Percentiles rank a stretch among this genome's conserved stretches.
phyloP scores from a whole-genome alignment of 805 yeast genomes.

The Sporopachydermia lactativora region DNA sequence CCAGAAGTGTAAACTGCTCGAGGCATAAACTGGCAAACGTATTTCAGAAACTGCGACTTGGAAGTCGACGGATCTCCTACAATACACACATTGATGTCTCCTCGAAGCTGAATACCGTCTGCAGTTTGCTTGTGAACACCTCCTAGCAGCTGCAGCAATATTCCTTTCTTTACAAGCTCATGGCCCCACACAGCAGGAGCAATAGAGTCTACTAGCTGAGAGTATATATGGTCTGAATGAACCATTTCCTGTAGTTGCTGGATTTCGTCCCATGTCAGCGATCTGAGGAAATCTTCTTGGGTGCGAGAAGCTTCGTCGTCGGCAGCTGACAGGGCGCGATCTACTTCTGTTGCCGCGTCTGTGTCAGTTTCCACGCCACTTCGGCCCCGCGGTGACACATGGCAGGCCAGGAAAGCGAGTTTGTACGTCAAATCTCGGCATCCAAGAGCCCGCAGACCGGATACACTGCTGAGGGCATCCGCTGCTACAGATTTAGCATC shows the following conservation, averaged over 20 bases:
- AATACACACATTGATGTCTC: slow-evolving; percentile 90
- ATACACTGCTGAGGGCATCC: slow-evolving; percentile 69
- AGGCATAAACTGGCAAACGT: slow-evolving; percentile 83
- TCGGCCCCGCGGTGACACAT: slow-evolving; percentile 51
- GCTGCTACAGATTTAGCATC: slow-evolving; percentile 48
- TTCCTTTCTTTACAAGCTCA: slow-evolving; percentile 85
- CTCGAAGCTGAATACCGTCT: slow-evolving; percentile 90
- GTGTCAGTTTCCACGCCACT: slow-evolving; percentile 7
- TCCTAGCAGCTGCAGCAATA: slow-evolving; percentile 75
- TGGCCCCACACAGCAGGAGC: slow-evolving; percentile 98
- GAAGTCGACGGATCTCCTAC: slow-evolving; percentile 98
- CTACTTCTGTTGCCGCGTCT: slow-evolving; percentile 10
- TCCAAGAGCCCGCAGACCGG: slow-evolving; percentile 85
- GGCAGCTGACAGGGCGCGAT: slow-evolving; percentile 16
- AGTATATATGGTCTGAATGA: slow-evolving; percentile 71
- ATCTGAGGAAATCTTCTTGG: slow-evolving; percentile 68
- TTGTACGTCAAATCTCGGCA: slow-evolving; percentile 89
- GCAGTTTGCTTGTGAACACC: slow-evolving; percentile 92
- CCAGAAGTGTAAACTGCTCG: slow-evolving; percentile 96
- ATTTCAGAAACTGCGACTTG: slow-evolving; percentile 88
- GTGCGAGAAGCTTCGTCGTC: slow-evolving; percentile 44
- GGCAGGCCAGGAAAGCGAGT: slow-evolving; percentile 83
- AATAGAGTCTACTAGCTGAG: slow-evolving; percentile 71
- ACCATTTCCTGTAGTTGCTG: slow-evolving; percentile 83
- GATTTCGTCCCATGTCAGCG: slow-evolving; percentile 70